Conservation (phyloP, 352 stramenopile species). For the Plasmopara halstedii region DNA sequence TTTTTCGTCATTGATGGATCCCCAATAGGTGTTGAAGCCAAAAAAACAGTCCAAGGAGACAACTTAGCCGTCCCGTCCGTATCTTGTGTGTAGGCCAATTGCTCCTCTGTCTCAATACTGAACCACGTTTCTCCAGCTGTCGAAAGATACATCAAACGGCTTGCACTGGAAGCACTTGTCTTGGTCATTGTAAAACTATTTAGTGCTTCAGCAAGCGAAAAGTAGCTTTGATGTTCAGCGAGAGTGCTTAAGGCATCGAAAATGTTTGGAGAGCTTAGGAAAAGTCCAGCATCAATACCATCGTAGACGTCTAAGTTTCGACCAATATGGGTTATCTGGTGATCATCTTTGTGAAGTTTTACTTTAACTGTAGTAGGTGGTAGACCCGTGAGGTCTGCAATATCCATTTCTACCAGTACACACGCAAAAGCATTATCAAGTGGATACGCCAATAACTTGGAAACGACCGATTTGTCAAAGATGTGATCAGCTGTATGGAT, state of each 20-base stretch:
- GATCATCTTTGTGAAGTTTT: conserved; percentile 43
- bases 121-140: conserved; percentile 75
- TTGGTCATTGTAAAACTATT: conserved; percentile 42
- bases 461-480: conserved; percentile 77
- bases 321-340: conserved; percentile 46
- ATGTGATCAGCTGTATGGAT: conserved; percentile 84
- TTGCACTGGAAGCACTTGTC: conserved; percentile 25
- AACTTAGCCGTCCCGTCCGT: conserved; percentile 54
- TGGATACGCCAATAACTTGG: conserved; percentile 48
- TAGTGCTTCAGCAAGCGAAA: conserved; percentile 67
- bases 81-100: conserved; percentile 70
- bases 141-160: conserved; percentile 52
- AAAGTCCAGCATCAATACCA: conserved; percentile 62
- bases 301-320: conserved; percentile 50
- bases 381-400: conserved; percentile 49
- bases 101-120: conserved; percentile 77
- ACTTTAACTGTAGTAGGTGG: conserved; percentile 56
- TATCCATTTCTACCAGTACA: conserved; percentile 67
- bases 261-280: conserved; percentile 61
- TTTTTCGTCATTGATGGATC: conserved; percentile 58
- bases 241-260: conserved; percentile 58
- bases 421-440: conserved; percentile 54
- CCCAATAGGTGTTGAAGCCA: conserved; percentile 46
- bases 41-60: conserved; percentile 72
- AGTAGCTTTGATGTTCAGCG: conserved; percentile 57